phyloP scores from a whole-genome alignment of 163 green algal genomes.

The Chlorella variabilis region DNA sequence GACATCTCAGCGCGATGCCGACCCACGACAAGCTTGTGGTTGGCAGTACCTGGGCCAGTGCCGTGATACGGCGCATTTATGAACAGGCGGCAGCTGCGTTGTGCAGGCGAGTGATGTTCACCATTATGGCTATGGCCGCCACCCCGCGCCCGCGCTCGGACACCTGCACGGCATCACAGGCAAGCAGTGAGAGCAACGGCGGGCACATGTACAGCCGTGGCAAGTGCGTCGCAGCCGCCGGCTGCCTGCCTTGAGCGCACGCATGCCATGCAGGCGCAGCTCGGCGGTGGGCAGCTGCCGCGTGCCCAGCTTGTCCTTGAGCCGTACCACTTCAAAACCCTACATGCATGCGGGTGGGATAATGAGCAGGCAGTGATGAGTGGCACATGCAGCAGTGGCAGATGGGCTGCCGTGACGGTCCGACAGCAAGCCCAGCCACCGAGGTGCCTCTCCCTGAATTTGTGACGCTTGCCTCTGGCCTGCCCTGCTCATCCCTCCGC shows the following conservation, averaged over 20 bases:
- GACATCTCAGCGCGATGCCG: too few relatives aligned
- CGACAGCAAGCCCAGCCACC: too few relatives aligned
- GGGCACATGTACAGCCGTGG: too few relatives aligned
- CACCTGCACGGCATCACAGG: conserved; percentile 19
- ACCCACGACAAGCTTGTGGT: too few relatives aligned
- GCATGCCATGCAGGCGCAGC: conserved; percentile 29
- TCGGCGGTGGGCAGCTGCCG: conserved; percentile 44
- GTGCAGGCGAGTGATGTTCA: conserved; percentile 45
- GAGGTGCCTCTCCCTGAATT: too few relatives aligned
- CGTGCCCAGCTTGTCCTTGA: conserved; percentile 51
- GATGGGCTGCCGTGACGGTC: too few relatives aligned
- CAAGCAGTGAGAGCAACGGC: background rate
- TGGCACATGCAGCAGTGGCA: background rate
- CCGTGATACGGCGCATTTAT: conserved; percentile 38
- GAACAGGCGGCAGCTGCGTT: conserved; percentile 23
- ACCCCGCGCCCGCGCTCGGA: conserved; percentile 30
- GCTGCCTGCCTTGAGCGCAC: conserved; percentile 5
- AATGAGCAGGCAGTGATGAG: too few relatives aligned
- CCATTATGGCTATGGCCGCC: conserved; percentile 33
- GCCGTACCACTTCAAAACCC: conserved; percentile 43
- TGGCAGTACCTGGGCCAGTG: conserved; percentile 13
- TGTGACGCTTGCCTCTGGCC: conserved; percentile 14
- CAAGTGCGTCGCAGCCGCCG: too few relatives aligned
- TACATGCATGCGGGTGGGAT: background rate
- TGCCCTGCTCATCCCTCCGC: background rate